Evolutionary conservation across 148 eudicot species (phyloP).

Genomic region (Arctostaphylos glauca): DNA sequence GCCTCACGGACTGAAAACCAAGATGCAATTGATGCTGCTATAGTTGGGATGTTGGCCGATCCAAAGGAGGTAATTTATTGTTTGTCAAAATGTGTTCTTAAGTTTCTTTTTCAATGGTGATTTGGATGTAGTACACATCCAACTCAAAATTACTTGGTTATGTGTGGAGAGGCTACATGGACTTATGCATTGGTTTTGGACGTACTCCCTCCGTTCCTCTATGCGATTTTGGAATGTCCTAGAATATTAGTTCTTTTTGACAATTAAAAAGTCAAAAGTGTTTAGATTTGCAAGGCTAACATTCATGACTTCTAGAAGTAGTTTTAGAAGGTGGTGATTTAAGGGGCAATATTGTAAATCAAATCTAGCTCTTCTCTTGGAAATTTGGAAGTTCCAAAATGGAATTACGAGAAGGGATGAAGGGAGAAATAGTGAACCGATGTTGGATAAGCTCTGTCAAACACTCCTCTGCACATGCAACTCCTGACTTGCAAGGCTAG

Average conservation of each 20-base stretch:
- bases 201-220: neutral
- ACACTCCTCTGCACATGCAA: too few relatives aligned
- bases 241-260: neutral
- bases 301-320: neutral
- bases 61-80: slow-evolving; percentile 76
- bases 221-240: neutral
- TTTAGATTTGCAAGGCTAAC: neutral
- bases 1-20: slow-evolving; percentile 94
- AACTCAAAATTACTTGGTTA: neutral
- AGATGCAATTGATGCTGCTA: slow-evolving; percentile 98
- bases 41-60: slow-evolving; percentile 91
- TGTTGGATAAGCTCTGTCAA: too few relatives aligned
- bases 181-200: neutral
- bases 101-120: neutral
- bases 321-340: neutral
- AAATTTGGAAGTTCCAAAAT: neutral
- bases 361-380: neutral
- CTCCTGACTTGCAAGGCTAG: too few relatives aligned
- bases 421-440: neutral
- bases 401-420: neutral
- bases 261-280: neutral
- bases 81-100: neutral
- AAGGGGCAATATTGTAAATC: neutral
- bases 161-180: neutral
- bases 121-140: neutral